Percentiles rank a stretch among this genome's conserved stretches.
Evolutionary conservation across 2,329 filamentous ascomycete species (phyloP).

Genomic region (Bisporella sp.): DNA sequence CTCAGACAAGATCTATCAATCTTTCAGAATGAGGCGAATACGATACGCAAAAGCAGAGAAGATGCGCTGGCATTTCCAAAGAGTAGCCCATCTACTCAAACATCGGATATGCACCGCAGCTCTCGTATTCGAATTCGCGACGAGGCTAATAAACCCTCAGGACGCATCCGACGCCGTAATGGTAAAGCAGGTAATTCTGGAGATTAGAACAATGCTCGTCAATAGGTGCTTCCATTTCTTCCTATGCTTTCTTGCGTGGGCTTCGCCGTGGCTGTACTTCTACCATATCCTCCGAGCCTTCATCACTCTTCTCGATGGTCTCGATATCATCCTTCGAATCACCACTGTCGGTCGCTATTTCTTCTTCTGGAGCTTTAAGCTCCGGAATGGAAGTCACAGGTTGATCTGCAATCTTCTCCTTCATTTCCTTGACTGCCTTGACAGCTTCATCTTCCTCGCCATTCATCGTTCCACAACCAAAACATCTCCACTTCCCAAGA

Average conservation of each 20-base stretch:
- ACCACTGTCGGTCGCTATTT: conserved; percentile 1
- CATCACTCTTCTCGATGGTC: background rate
- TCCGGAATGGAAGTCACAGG: background rate
- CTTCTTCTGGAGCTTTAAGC: background rate
- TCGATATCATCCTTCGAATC: background rate
- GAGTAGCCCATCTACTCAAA: too few relatives aligned
- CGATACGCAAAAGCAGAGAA: too few relatives aligned
- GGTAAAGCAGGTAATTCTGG: too few relatives aligned
- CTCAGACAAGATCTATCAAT: too few relatives aligned
- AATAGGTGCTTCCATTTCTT: background rate
- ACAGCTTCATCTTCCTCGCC: conserved; percentile 76
- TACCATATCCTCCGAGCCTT: conserved; percentile 9
- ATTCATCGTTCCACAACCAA: conserved; percentile 75
- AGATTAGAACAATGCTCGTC: too few relatives aligned
- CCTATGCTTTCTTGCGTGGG: conserved; percentile 1
- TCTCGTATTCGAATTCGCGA: too few relatives aligned
- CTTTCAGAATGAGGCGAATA: too few relatives aligned
- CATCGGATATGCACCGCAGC: too few relatives aligned
- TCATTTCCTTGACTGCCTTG: conserved; percentile 46
- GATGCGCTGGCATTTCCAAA: too few relatives aligned
- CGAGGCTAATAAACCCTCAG: too few relatives aligned
- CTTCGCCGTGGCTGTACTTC: conserved; percentile 5
- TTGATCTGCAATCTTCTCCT: conserved; percentile 8
- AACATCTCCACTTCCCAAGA: conserved; percentile 81
- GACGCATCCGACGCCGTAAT: too few relatives aligned